Evolutionary conservation across 306 rosid genomes (phyloP).

Genomic region (Potentilla sterilis): DNA sequence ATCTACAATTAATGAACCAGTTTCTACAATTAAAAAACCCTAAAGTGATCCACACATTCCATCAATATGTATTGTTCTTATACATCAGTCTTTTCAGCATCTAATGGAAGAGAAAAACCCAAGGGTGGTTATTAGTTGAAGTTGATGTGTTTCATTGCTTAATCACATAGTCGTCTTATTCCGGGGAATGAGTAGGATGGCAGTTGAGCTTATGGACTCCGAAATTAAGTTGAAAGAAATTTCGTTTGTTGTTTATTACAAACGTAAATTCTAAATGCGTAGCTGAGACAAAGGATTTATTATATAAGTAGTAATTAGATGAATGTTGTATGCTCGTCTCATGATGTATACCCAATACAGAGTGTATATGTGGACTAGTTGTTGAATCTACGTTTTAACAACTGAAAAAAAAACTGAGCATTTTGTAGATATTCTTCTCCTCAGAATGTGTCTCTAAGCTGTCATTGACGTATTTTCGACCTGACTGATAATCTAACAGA

Average conservation of each 20-base stretch:
- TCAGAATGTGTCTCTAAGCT: not conserved
- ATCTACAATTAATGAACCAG: not conserved
- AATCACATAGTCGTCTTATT: not conserved
- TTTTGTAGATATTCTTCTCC: not conserved
- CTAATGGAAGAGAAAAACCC: not conserved
- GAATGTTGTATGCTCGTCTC: not conserved
- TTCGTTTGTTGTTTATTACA: not conserved
- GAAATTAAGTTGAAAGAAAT: not conserved
- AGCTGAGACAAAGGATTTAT: not conserved
- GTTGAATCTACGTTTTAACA: not conserved
- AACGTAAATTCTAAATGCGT: not conserved
- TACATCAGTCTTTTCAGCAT: not conserved
- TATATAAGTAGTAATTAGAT: not conserved
- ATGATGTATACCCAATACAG: not conserved
- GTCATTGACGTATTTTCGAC: not conserved
- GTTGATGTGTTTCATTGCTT: not conserved
- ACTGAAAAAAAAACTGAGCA: not conserved
- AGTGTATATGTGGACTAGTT: not conserved
- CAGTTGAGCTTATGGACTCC: not conserved
- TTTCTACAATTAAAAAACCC: not conserved
- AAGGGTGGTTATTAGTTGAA: not conserved
- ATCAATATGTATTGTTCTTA: not conserved
- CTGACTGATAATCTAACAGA: not conserved
- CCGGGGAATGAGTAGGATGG: not conserved
- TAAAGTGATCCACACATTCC: not conserved